Base-by-base conservation (phyloP, 176 grass and related monocot species). In the Bothriochloa decipiens region DNA sequence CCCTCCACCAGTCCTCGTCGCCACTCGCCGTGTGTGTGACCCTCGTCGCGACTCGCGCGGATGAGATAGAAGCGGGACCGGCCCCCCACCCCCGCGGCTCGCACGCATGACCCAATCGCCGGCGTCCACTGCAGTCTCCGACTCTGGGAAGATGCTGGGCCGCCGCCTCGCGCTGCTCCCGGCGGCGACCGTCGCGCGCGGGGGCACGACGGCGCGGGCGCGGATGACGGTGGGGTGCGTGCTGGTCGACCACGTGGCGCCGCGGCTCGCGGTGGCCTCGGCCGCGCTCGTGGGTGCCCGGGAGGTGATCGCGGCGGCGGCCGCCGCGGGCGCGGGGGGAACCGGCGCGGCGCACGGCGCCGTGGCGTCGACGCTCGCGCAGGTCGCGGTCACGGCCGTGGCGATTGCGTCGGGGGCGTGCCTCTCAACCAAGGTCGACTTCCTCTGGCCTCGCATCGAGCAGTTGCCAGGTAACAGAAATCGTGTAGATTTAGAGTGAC, bases 351-450 rank as follows among this genome's bases (percentile, higher is more conserved):
- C 70, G 50, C 96, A 98, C 83, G 93, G 85, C 7, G 96, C 96
- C 28, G 96, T 98, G 39, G 90, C 93, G 5, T 95, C 89, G 47
- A 87, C 93, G 53, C 91, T 98, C 36, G 96, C 96, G 22, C 96
- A 95, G 42, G 85, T 98, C 65, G 93, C 93, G 1, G 91, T 95
- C 71, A 95, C 93, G 68, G 96, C 96, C n/a, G 93, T 98, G 46
- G 93, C 96, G 70, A 98, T 98, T 55, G 96, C 96, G 17, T 98
- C 96, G 11, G 96, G 96, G 72, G 96, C 96, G 37, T 98, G 96
- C 82, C 78, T 98, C 32, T 98, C 93, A 28, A 98, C 93, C 57
- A 98, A 94, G 78, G 96, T 98, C 27, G 96, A 95, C 75, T 98
- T 98, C 82, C 91, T 98, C 58, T 95, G 89, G 96, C 96, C 91